Evolutionary conservation across 2,329 filamentous ascomycete genomes (phyloP).

Genomic region (Fusarium ambrosium): DNA sequence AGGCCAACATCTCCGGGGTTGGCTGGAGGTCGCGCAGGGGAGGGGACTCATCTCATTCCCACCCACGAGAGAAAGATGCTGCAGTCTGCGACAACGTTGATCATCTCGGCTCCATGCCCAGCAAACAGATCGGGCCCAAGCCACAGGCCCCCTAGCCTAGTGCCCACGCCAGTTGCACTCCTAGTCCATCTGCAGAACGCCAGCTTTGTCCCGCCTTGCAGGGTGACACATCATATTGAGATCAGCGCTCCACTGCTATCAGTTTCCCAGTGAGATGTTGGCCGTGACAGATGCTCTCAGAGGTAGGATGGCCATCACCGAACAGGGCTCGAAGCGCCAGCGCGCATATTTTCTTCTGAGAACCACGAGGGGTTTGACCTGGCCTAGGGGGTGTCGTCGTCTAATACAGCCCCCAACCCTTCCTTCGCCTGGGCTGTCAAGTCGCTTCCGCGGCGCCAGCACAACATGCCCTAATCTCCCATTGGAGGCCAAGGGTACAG

Average conservation of each 20-base stretch:
- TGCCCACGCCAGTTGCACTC: slow-evolving; percentile 26
- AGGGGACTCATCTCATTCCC: slow-evolving; percentile 4
- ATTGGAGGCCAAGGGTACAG: slow-evolving; percentile 29
- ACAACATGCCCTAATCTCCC: slow-evolving; percentile 25
- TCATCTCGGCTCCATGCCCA: slow-evolving; percentile 19
- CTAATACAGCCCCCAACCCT: slow-evolving; percentile 14
- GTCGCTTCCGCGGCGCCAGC: slow-evolving; percentile 19
- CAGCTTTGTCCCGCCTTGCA: slow-evolving; percentile 37
- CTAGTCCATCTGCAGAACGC: slow-evolving; percentile 37
- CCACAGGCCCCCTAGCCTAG: slow-evolving; percentile 16
- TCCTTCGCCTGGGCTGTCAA: slow-evolving; percentile 1
- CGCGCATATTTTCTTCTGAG: background rate
- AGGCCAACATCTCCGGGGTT: slow-evolving; percentile 15
- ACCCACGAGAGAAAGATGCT: slow-evolving; percentile 12
- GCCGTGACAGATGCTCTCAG: slow-evolving; percentile 20
- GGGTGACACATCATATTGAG: slow-evolving; percentile 45
- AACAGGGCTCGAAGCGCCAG: slow-evolving; percentile 13
- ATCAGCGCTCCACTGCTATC: slow-evolving; percentile 38
- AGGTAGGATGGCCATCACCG: slow-evolving; percentile 7
- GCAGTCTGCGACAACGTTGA: slow-evolving; percentile 23
- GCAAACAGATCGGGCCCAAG: slow-evolving; percentile 34
- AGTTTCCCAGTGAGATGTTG: slow-evolving; percentile 7
- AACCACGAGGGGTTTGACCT: background rate
- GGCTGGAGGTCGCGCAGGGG: slow-evolving; percentile 2
- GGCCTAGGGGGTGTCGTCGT: background rate